Evolutionary conservation across 2,329 filamentous ascomycete genomes (phyloP), one percentile per base, ranked within the genome.

Genomic region (Trichoderma polysporum): DNA sequence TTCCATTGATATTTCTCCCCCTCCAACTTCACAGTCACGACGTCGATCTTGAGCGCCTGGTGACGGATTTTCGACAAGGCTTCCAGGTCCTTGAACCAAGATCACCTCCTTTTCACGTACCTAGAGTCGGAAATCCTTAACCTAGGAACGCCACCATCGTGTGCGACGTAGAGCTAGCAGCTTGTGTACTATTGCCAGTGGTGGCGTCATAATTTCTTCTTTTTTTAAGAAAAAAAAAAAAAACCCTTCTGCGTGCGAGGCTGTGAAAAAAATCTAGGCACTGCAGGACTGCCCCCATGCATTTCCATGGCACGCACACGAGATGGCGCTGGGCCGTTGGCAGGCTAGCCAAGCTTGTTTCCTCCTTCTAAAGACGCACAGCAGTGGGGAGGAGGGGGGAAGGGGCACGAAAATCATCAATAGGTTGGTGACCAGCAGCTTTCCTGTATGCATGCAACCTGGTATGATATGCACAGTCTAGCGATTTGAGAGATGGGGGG

Each of bases 391-490:
- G 50, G 50, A 33, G 58, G 52, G 37, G 52, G 25, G 7, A 19
- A 19, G 29, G 41, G 50, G 41, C 19, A 58, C 50, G 54, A 56
- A 64, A 64, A 64, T 31, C 50, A 47, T 22, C 33, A 29, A 45
- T 33, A 13, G 35, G 50, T 62, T 67, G 57, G 65, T 62, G 65
- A 62, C 65, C 10, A 57, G 41, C 50, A 49, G 65, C 37, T 41
- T 62, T 58, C 50, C 63, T 67, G 57, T 50, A 9, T 58, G 65
- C 59, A 67, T 62, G 52, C 65, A 47, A 54, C 47, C 58, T 53
- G 49, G 57, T 45, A 47, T 54, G 54, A 61, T 66, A 66, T 66
- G 64, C 64, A 66, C 57, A 37, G 41, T 45, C 49, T 64, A 56
- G 50, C 60, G 60, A 64, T 54, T 41, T 35, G 27, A 54, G 50